These are phyloP conservation scores for Suillus alpinus DNA, from an alignment of 768 basidiomycete species.

Conservation along the genomic window DNA sequence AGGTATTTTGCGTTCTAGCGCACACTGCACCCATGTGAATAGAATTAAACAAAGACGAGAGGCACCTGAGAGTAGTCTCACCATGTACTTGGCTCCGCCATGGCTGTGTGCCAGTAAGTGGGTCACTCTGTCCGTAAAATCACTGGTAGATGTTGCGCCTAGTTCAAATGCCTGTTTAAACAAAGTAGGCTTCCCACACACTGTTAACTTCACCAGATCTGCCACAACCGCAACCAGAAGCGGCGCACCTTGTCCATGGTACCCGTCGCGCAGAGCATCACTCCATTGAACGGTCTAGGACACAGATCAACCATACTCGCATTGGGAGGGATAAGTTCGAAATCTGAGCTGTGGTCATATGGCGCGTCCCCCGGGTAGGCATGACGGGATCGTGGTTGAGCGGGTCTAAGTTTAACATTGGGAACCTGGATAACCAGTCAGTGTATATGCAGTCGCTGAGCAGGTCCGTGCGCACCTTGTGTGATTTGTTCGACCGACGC, in stretches of 20 bases:
- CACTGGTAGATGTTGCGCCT: slow-evolving; percentile 64
- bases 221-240: not conserved
- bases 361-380: slow-evolving; percentile 28
- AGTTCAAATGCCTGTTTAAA: slow-evolving; percentile 79
- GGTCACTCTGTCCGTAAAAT: slow-evolving; percentile 84
- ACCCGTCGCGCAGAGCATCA: slow-evolving; percentile 74
- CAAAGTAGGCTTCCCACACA: slow-evolving; percentile 50
- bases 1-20: slow-evolving; percentile 75
- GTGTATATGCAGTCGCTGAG: not conserved
- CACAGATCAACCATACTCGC: slow-evolving; percentile 44
- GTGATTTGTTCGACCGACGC: slow-evolving; percentile 63
- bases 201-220: slow-evolving; percentile 1
- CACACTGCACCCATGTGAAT: slow-evolving; percentile 52
- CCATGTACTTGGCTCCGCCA: slow-evolving; percentile 82
- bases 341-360: slow-evolving; percentile 45
- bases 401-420: slow-evolving; percentile 78
- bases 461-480: slow-evolving; percentile 42
- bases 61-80: slow-evolving; percentile 29
- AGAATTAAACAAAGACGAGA: slow-evolving; percentile 5
- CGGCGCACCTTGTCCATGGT: slow-evolving; percentile 69
- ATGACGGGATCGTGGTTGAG: slow-evolving; percentile 34
- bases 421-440: slow-evolving; percentile 54
- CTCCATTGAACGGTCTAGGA: slow-evolving; percentile 65
- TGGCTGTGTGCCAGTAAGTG: slow-evolving; percentile 83
- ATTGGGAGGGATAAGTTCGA: slow-evolving; percentile 46